phyloP scores from a whole-genome alignment of 495 filamentous ascomycete genomes.

The Aspergillus kassunensis region DNA sequence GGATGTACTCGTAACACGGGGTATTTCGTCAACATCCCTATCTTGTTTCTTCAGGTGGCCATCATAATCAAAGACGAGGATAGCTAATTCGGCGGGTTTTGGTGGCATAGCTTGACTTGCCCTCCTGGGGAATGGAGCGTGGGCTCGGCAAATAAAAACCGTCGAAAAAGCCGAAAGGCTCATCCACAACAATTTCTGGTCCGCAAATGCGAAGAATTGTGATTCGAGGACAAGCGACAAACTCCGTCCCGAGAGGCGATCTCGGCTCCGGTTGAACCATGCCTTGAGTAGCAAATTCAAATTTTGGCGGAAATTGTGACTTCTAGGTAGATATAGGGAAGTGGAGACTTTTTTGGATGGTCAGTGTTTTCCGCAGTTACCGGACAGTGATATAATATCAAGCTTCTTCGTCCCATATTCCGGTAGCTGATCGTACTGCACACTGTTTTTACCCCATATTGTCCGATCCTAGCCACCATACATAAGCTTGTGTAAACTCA shows the following conservation, averaged over 20 bases:
- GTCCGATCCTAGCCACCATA: not conserved
- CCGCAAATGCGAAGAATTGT: not conserved
- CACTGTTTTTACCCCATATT: not conserved
- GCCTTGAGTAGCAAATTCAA: not conserved
- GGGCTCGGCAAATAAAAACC: not conserved
- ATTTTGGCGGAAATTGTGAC: not conserved
- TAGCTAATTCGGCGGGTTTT: not conserved
- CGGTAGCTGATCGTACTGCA: not conserved
- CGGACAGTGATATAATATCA: slow-evolving; percentile 10
- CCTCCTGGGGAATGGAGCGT: not conserved
- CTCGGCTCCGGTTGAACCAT: not conserved
- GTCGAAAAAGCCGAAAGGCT: slow-evolving; percentile 1
- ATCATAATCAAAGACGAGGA: not conserved
- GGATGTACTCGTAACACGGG: too few relatives aligned
- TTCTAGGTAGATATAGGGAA: too few relatives aligned
- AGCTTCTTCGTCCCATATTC: slow-evolving; percentile 5
- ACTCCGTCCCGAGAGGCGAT: slow-evolving; percentile 1
- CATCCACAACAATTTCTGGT: not conserved
- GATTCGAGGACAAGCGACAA: not conserved
- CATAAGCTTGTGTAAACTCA: not conserved
- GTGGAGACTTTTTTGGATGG: not conserved
- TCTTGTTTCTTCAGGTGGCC: too few relatives aligned
- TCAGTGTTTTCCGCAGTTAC: slow-evolving; percentile 9
- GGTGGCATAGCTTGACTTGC: not conserved
- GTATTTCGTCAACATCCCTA: too few relatives aligned